Conservation (phyloP, 306 rosid genomes). For the Urtica urens region DNA sequence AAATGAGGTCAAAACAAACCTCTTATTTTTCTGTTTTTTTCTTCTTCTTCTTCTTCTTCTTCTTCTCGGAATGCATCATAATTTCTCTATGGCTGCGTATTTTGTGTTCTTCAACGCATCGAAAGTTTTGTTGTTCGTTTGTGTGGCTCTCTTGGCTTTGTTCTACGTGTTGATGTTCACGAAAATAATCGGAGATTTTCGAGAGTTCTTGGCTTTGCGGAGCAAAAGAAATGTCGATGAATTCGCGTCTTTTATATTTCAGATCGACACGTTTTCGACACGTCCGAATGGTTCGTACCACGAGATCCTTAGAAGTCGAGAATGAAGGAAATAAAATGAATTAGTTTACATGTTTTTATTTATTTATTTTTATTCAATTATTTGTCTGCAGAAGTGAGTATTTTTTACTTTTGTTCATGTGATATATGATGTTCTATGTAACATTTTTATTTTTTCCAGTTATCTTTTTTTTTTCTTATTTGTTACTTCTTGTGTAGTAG, state of each 20-base stretch:
- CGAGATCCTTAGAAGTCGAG: neutral
- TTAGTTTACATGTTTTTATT: neutral
- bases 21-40: no score
- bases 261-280: neutral
- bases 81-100: slow-evolving; percentile 19
- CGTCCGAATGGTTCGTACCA: slow-evolving; percentile 4
- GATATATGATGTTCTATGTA: no score
- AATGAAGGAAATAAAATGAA: neutral
- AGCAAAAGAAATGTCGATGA: slow-evolving; percentile 3
- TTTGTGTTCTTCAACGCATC: slow-evolving; percentile 31
- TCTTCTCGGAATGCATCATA: no score
- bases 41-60: no score
- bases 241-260: neutral
- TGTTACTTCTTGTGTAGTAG: neutral
- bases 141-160: slow-evolving; percentile 10
- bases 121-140: slow-evolving; percentile 7
- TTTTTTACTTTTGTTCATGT: no score
- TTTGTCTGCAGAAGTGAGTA: no score
- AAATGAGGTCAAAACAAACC: no score
- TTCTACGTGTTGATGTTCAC: slow-evolving; percentile 7
- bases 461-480: neutral
- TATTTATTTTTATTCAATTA: neutral
- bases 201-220: slow-evolving; percentile 11
- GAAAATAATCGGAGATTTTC: slow-evolving; percentile 1
- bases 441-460: neutral